These are phyloP conservation scores for Teratosphaeria nubilosa DNA, from an alignment of 2,329 filamentous ascomycete genomes.

Conservation along the genomic window DNA sequence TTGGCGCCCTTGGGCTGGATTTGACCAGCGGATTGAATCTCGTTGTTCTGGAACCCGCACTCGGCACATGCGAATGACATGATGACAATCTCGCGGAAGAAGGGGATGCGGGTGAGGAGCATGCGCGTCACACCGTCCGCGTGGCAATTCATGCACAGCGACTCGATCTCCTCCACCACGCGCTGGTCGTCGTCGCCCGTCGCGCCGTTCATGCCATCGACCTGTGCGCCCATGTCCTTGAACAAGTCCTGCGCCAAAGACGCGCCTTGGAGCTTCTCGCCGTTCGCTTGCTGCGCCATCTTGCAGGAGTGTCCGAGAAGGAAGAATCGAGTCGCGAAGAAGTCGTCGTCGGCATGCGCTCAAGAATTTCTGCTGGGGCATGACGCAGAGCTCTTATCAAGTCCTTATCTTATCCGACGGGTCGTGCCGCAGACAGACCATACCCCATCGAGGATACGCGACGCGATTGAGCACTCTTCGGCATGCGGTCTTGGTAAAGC, in stretches of 20 bases:
- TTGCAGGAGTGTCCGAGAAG: not conserved
- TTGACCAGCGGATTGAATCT: conserved; percentile 83
- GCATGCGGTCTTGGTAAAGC: not conserved
- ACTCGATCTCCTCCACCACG: conserved; percentile 44
- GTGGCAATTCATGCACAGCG: conserved; percentile 46
- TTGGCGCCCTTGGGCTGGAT: conserved; percentile 82
- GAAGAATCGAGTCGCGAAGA: not conserved
- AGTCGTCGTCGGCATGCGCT: not conserved
- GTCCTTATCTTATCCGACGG: not conserved
- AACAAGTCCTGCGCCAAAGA: conserved; percentile 39
- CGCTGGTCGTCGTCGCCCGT: conserved; percentile 34
- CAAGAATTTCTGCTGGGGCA: not conserved
- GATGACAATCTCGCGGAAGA: conserved; percentile 93
- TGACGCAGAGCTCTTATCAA: not conserved
- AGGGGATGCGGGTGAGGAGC: conserved; percentile 84
- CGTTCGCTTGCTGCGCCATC: not conserved
- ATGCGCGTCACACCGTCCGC: conserved; percentile 65
- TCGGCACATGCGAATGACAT: conserved; percentile 93
- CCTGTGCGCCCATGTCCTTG: conserved; percentile 42
- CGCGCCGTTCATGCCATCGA: conserved; percentile 28
- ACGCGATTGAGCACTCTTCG: not conserved
- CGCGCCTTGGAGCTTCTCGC: conserved; percentile 4
- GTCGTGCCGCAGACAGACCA: not conserved
- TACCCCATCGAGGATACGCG: not conserved
- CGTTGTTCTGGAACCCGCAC: conserved; percentile 82